phyloP scores from a whole-genome alignment of 257 asterid genomes.

The Gentiana dahurica region DNA sequence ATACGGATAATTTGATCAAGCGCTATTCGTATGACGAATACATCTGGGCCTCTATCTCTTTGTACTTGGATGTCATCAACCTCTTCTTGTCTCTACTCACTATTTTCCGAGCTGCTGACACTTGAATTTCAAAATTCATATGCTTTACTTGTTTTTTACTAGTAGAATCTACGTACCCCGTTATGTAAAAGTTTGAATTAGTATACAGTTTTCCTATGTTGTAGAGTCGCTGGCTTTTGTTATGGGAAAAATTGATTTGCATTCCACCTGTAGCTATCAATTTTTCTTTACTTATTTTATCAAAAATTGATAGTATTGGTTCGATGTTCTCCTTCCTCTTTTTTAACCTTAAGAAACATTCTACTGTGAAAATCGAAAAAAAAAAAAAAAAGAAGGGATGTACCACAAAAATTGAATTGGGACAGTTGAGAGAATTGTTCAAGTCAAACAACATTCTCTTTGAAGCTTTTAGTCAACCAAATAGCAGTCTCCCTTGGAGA shows the following conservation, averaged over 20 bases:
- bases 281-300: no score
- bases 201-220: background rate
- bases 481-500: constrained; percentile 95
- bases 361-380: background rate
- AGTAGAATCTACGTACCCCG: no score
- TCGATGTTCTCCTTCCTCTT: background rate
- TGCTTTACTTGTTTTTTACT: no score
- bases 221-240: background rate
- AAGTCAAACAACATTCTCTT: constrained; percentile 41
- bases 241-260: background rate
- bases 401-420: no score
- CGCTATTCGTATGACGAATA: constrained; percentile 37
- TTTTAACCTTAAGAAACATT: background rate
- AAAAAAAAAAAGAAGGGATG: background rate
- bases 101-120: constrained; percentile 22
- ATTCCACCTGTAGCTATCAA: no score
- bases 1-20: constrained; percentile 40
- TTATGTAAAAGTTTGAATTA: background rate
- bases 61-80: constrained; percentile 48
- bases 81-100: constrained; percentile 29
- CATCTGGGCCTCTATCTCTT: constrained; percentile 47
- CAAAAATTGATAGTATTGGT: no score
- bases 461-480: constrained; percentile 94
- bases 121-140: background rate
- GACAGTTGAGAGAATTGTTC: background rate